Base-by-base conservation (phyloP, 495 filamentous ascomycete species). In the Oleoguttula mirabilis region DNA sequence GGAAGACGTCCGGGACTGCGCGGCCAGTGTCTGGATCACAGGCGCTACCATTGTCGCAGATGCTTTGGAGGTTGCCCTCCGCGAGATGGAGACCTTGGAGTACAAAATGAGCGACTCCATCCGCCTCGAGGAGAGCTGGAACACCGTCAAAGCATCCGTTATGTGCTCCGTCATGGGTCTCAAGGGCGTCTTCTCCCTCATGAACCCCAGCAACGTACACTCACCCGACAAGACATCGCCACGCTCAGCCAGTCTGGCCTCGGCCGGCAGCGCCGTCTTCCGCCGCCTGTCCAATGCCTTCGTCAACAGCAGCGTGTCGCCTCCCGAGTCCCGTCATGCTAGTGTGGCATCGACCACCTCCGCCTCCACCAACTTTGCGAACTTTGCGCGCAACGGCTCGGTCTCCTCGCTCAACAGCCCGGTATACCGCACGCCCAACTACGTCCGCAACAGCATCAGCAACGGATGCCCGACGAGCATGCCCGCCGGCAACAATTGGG, bases 21-120 rank as follows among this genome's bases (percentile, higher is more conserved):
- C 54, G 19, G 57, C 55, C 10, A 55, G 58, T 31, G 54, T 55
- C 16, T 64, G 56, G 58, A 55, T 64, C 33, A 51, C 50, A 10
- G 60, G 60, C 19, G 41, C 51, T 11, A 57, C 59, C 8, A 55
- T 62, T 35, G 47, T 64, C 21, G 57, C 57, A 6, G 59, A 64
- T 35, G 51, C 52, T 6, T 52, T 63, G 22, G 47, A 51, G 32
- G 52, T 62, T 37, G 48, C 53, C 11, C 32, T 64, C 24, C 32
- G 39, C n/a, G 21, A 60, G 31, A 52, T 62, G 42, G 43, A 55
- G 12, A n/a, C 35, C n/a, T 36, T 62, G 8, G 60, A 63, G 19
- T 15, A 42, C n/a, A 44, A 47, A 33, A 46, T 58, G 32, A 47
- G 56, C 40, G 58, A 63, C 47, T 57, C 58, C 30, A 60, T 60